Base-by-base conservation (phyloP, 1,139 yeast genomes). In the Magnusiomyces paraingens region DNA sequence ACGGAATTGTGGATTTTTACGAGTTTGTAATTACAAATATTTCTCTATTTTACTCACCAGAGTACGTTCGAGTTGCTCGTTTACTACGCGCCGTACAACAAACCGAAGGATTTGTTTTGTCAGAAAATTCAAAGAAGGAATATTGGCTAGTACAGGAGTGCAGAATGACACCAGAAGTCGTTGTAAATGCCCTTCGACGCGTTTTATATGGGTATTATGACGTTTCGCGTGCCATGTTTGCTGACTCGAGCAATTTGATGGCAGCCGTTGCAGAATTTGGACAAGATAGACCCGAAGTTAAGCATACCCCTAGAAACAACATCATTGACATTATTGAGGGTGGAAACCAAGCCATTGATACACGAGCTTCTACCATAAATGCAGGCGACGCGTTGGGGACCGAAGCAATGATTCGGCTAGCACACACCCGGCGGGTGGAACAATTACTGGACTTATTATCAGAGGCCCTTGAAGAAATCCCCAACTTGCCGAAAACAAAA, bases 1-100 rank as follows among this genome's bases (percentile, higher is more conserved):
- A 44, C 15, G 47, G 47, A n/a, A 26, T 44, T 29, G 18, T 44
- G 11, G 47, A 44, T 29, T 44, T 44, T 44, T 20, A 17, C 18
- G 47, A 44, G 26, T 44, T 44, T 20, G 38, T 44, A 6, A n/a
- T 11, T n/a, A 36, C 47, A 2, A 44, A 44, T 20, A 17, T 6
- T n/a, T 17, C 15, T 26, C 21, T 44, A 3, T 44, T 17, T 29
- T 29, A 26, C 29, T 44, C 47, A 2, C 18, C 38, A 3, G 18
- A 44, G 2, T 5, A 17, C 17, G 47, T 29, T 29, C 26, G 32
- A 29, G 17, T 44, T 14, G 38, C 15, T 10, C 32, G 47, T 35
- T 4, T 12, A 17, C 18, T 44, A 12, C 47, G 47, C 10, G 47
- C 29, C 8, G 5, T 38, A 38, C 41, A 38, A 38, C 10, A 38